phyloP scores from a whole-genome alignment of 106 monocot genomes.

The Phalaenopsis aphrodite region DNA sequence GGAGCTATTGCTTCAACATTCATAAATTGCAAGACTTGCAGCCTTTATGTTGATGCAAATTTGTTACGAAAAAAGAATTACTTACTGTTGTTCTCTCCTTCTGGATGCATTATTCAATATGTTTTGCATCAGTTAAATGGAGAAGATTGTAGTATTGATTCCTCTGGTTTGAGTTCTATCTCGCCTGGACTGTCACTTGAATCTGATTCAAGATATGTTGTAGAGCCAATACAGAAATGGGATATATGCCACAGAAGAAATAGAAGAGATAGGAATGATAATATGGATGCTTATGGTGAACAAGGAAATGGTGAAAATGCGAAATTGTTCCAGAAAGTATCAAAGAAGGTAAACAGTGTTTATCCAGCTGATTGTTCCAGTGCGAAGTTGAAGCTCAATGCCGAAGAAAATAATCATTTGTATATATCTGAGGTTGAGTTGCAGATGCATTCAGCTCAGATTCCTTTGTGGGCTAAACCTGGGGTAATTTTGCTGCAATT shows the following conservation, averaged over 20 bases:
- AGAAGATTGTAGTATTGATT: constrained; percentile 32
- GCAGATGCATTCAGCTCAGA: constrained; percentile 47
- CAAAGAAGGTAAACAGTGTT: constrained; percentile 38
- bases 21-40: constrained; percentile 44
- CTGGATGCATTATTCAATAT: constrained; percentile 82
- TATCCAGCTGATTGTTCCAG: constrained; percentile 26
- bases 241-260: constrained; percentile 78
- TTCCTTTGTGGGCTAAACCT: constrained; percentile 64
- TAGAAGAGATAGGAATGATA: constrained; percentile 59
- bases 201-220: constrained; percentile 44
- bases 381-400: constrained; percentile 18
- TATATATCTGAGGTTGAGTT: constrained; percentile 89
- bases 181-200: constrained; percentile 26
- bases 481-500: constrained; percentile 30
- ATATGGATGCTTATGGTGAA: constrained; percentile 72
- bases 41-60: constrained; percentile 21
- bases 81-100: constrained; percentile 84
- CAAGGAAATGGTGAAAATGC: constrained; percentile 48
- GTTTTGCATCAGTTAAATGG: constrained; percentile 37
- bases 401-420: constrained; percentile 49
- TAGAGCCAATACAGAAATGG: constrained; percentile 91
- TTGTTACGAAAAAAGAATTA: constrained; percentile 34
- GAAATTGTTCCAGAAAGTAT: constrained; percentile 40
- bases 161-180: constrained; percentile 23
- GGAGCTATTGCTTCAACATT: constrained; percentile 86